phyloP scores from a whole-genome alignment of 139 green algal species.

The Diplosphaera chodatii region DNA sequence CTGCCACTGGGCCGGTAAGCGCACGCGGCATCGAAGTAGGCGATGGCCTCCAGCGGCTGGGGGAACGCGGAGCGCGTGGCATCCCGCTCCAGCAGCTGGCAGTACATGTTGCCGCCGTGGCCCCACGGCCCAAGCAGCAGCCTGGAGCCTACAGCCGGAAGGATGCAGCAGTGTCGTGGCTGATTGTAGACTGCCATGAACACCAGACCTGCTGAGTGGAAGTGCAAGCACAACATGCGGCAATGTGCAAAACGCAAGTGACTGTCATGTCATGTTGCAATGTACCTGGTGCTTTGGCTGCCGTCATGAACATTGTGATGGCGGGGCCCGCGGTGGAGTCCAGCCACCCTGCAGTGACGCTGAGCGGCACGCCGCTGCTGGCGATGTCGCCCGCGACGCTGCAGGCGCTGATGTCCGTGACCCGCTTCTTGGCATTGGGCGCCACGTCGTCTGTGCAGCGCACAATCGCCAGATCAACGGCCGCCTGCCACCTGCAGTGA shows the following conservation, averaged over 20 bases:
- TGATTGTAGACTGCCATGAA: too few relatives aligned
- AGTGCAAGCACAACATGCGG: too few relatives aligned
- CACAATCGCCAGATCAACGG: not conserved
- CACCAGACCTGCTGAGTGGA: too few relatives aligned
- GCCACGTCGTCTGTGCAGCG: slow-evolving; percentile 14
- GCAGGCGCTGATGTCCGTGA: slow-evolving; percentile 10
- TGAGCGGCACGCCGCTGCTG: slow-evolving; percentile 2
- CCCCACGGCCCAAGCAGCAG: slow-evolving; percentile 19
- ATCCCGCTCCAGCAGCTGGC: not conserved
- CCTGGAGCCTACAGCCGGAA: slow-evolving; percentile 6
- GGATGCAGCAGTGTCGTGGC: too few relatives aligned
- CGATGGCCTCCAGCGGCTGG: slow-evolving; percentile 1
- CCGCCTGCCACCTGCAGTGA: slow-evolving; percentile 12
- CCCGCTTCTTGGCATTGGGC: not conserved
- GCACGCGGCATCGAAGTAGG: slow-evolving; percentile 8
- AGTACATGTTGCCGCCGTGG: slow-evolving; percentile 13
- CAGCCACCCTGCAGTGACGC: slow-evolving; percentile 16
- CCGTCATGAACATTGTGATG: slow-evolving; percentile 7
- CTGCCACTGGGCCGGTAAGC: not conserved
- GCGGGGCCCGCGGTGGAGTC: slow-evolving; percentile 10
- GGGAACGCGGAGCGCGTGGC: slow-evolving; percentile 4
- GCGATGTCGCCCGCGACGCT: slow-evolving; percentile 1
- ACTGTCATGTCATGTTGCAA: too few relatives aligned
- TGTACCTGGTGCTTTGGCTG: slow-evolving; percentile 19
- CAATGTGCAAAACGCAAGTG: too few relatives aligned